Evolutionary conservation across 441 rosid genomes (phyloP), one percentile per base, ranked within the genome.

Genomic region (Viola pubescens): DNA sequence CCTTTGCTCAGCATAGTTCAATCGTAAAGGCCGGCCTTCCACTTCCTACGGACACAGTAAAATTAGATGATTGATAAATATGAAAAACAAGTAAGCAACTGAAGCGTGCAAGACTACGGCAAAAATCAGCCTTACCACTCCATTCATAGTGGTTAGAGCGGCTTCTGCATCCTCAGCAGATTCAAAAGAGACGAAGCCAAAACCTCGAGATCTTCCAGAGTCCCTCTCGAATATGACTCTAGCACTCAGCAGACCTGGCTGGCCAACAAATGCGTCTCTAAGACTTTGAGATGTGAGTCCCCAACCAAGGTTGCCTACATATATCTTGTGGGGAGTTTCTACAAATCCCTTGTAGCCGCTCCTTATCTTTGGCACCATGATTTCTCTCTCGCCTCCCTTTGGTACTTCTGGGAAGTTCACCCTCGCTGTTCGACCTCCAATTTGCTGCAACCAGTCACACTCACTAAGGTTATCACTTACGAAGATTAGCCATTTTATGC

Each of bases 391-490:
- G 4, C 87, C 95, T 59, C 98, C 98, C 73, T 74, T 83, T 9
- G 98, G 96, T 59, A 88, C 96, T 73, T 88, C 94, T 2, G 96
- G 92, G 73, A 83, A 81, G 86, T 88, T 91, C 69, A 91, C 96
- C 77, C 70, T 88, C 64, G 77, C 83, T 0, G 85, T 79, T 54
- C 95, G 72, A 57, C 96, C 92, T 48, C 95, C 92, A 50, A 91
- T 56, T 88, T 83, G 92, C 98, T 91, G 82, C 40, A 43, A 67
- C 56, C 7, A 26, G 54, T 7, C 1, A 63, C 7, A 19, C 26
- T 7, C 7, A 19, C 26, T 7, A 64, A 34, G 4, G 38, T 51
- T 13, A 19, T 37, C 47, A 11, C 37, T 58, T 57, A 9, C 14
- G 12, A 50, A 48, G 52, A 26, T 37, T 1, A 26, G 3, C 38